Base-by-base conservation (phyloP, 371 early-diverging fungal species). In the Mortierella polycephala region DNA sequence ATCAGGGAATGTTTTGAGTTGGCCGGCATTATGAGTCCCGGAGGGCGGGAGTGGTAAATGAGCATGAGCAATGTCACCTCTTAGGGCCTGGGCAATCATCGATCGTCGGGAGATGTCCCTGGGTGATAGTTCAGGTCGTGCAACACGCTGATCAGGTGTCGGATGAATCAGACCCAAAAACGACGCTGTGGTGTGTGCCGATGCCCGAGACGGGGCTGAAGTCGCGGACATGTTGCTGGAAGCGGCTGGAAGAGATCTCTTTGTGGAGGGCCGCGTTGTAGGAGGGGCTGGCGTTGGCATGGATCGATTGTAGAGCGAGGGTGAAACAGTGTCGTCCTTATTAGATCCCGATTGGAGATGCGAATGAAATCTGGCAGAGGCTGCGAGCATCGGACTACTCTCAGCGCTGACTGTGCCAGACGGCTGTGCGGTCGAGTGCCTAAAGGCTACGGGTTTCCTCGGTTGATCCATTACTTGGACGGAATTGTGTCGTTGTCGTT, bases 281-380 rank as follows among this genome's bases (percentile, higher is more conserved):
- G 49, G 52, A 11, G 16, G 52, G 7, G 9, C 9, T 13, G 65
- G 39, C 47, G 71, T 42, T 11, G 70, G 45, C 3, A 62, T 47
- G 2, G 65, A 30, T 45, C n/a, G 56, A 51, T 30, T 37, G 44
- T 30, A 40, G 21, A 66, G 57, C 16, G 64, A 45, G 3, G 61
- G 45, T 14, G 73, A 72, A 9, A 62, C 73, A 1, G 23, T 57
- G 46, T 67, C 67, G 11, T 30, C 53, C 54, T 58, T 45, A 49
- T 52, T 47, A 1, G 69, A 60, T 11, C 60, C 49, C 13, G 69
- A 58, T 12, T 69, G 64, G 21, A 74, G 64, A 41, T 67, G 68
- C 2, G 41, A 44, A 47, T 60, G 68, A 56, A 74, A 74, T 37
- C 56, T 68, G 9, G 74, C 74, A 5, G 74, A 74, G 18, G 74